Evolutionary conservation across 495 filamentous ascomycete species (phyloP), one percentile per base, ranked within the genome.

Genomic region (Tuber aestivum): DNA sequence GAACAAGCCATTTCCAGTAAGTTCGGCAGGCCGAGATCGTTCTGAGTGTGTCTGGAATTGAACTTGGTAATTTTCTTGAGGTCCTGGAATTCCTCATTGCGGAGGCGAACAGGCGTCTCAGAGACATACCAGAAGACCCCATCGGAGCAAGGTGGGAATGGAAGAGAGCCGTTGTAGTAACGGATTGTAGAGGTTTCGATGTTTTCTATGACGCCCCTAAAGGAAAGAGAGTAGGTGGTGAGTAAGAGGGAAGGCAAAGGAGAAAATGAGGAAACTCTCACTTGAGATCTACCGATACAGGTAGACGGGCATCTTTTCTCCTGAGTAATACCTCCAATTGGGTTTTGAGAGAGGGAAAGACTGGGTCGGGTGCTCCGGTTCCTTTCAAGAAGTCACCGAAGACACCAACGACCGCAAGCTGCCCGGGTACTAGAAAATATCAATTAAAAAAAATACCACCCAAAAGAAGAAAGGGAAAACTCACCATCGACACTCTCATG

Each of bases 121-220:
- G 85, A 86, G 37, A 92, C 85, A 73, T 87, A 87, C 89, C 89
- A 92, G 42, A 77, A 82, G 69, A 92, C 85, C 35, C 85, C 86
- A 82, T 92, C 89, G 20, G 85, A 85, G 85, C 91, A 92, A 0
- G 91, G 91, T 27, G 91, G 91, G 9, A 90, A 92, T 41, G 91
- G 92, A 27, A 92, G 86, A 0, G 89, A 90, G 56, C 91, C 91
- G 0, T 84, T 83, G 83, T 92, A 92, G 42, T 84, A 83, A 80
- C 84, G 75, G 8, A 79, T 41, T 0, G 32, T 38, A 23, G 75
- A 41, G 44, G 10, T 72, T 27, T 69, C 18, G 9, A 72, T 61
- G 35, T 50, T 7, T 1, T 75, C 41, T 18, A 16, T 71, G 68
- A 82, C 73, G 4, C 44, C 23, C 9, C 80, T 82, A 61, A 65